A percentile compares a stretch with the other conserved stretches of the same genome.
Evolutionary conservation across 1,139 yeast genomes (phyloP).

Genomic region (Kodamaea fungicola): DNA sequence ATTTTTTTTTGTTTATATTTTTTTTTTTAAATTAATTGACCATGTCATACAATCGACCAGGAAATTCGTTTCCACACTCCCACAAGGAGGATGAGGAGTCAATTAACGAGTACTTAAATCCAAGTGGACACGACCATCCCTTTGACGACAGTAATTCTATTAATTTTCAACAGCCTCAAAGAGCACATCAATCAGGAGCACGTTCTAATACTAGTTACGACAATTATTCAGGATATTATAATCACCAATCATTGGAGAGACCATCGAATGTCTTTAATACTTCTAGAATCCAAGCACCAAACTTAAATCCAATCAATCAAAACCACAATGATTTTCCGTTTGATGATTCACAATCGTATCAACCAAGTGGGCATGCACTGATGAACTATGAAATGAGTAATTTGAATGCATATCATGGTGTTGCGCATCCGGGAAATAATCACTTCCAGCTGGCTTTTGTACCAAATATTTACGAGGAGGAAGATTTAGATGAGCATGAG

Average conservation of each 20-base stretch:
- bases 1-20: not conserved
- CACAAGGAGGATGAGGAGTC: slow-evolving; percentile 6
- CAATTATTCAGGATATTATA: slow-evolving; percentile 16
- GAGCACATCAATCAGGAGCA: slow-evolving; percentile 3
- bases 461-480: slow-evolving; percentile 45
- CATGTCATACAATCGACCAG: slow-evolving; percentile 5
- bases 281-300: slow-evolving; percentile 16
- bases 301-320: slow-evolving; percentile 15
- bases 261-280: slow-evolving; percentile 26
- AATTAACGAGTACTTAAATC: slow-evolving; percentile 13
- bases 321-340: slow-evolving; percentile 11
- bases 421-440: slow-evolving; percentile 3
- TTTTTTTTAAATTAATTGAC: not conserved
- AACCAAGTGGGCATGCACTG: slow-evolving; percentile 9
- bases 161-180: slow-evolving; percentile 30
- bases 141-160: slow-evolving; percentile 20
- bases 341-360: slow-evolving; percentile 8
- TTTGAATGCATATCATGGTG: slow-evolving; percentile 7
- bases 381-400: slow-evolving; percentile 14
- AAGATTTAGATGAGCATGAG: slow-evolving; percentile 41
- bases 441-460: slow-evolving; percentile 41
- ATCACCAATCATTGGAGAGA: slow-evolving; percentile 14
- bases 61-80: slow-evolving; percentile 1
- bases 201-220: slow-evolving; percentile 16
- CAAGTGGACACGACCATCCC: slow-evolving; percentile 16